Evolutionary conservation across 257 asterid species (phyloP).

Genomic region (Nicotiana obtusifolia): DNA sequence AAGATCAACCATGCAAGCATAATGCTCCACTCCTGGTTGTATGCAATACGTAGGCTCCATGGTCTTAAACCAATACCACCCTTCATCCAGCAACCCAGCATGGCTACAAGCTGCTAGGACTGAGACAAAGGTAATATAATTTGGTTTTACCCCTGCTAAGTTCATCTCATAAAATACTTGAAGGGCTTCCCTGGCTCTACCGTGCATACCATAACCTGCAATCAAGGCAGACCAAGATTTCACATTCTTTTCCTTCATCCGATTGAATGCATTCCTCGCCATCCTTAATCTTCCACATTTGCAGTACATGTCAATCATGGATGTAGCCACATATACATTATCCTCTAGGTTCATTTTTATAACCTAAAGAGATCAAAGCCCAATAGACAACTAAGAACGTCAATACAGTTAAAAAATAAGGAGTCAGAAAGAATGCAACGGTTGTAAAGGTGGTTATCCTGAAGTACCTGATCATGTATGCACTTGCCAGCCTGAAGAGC

Average conservation of each 20-base stretch:
- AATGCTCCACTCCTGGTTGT: constrained; percentile 75
- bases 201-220: constrained; percentile 96
- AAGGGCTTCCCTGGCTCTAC: constrained; percentile 80
- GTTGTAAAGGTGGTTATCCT: neutral
- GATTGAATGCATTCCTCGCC: constrained; percentile 66
- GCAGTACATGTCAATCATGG: constrained; percentile 88
- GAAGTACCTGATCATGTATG: constrained; percentile 69
- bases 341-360: constrained; percentile 67
- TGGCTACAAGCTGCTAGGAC: constrained; percentile 94
- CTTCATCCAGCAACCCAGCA: constrained; percentile 84
- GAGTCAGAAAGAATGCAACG: neutral
- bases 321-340: constrained; percentile 67
- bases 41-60: constrained; percentile 68
- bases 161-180: constrained; percentile 65
- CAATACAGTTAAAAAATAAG: neutral
- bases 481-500: constrained; percentile 69
- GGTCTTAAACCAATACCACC: constrained; percentile 84
- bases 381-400: constrained; percentile 11
- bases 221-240: constrained; percentile 94
- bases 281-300: constrained; percentile 67
- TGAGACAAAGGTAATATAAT: constrained; percentile 67
- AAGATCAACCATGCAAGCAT: constrained; percentile 94
- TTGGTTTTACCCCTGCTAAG: constrained; percentile 58
- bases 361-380: constrained; percentile 34
- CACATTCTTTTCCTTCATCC: constrained; percentile 67